These are phyloP conservation scores for Calonectria crousiana DNA, from an alignment of 2,329 filamentous ascomycete genomes.

Conservation along the genomic window DNA sequence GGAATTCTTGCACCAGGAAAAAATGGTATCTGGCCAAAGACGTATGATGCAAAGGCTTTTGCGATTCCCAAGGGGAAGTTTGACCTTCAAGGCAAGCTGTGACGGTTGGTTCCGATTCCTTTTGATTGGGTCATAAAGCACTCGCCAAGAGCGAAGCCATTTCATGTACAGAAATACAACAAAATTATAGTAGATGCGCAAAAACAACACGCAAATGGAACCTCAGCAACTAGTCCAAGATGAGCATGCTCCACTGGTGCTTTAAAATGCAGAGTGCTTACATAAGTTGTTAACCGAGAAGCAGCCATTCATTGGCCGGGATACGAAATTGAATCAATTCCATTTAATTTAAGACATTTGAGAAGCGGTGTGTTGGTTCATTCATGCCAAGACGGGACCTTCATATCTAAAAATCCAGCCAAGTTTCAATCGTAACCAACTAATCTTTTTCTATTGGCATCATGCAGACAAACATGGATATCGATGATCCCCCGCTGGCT, in stretches of 20 bases:
- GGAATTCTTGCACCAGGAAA: constrained; percentile 51
- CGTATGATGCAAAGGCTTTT: background rate
- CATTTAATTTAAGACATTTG: background rate
- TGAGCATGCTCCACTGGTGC: background rate
- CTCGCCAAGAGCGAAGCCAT: background rate
- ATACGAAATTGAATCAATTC: background rate
- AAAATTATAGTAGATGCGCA: background rate
- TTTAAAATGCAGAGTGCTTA: background rate
- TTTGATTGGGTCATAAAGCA: background rate
- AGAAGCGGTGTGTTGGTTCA: background rate
- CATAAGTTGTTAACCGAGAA: background rate
- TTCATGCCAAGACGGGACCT: background rate
- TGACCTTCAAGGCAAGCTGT: background rate
- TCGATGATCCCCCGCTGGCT: background rate
- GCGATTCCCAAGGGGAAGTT: background rate
- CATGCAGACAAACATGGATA: background rate
- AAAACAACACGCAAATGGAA: background rate
- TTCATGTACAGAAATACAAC: background rate
- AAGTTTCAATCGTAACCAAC: background rate
- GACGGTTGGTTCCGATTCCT: background rate
- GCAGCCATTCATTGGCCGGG: background rate
- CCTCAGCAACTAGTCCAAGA: background rate
- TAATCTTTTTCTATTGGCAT: background rate
- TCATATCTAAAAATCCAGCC: background rate
- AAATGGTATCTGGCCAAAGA: constrained; percentile 52